Evolutionary conservation across 208 protist genomes (phyloP).

Genomic region (Trypanosoma scelopori): DNA sequence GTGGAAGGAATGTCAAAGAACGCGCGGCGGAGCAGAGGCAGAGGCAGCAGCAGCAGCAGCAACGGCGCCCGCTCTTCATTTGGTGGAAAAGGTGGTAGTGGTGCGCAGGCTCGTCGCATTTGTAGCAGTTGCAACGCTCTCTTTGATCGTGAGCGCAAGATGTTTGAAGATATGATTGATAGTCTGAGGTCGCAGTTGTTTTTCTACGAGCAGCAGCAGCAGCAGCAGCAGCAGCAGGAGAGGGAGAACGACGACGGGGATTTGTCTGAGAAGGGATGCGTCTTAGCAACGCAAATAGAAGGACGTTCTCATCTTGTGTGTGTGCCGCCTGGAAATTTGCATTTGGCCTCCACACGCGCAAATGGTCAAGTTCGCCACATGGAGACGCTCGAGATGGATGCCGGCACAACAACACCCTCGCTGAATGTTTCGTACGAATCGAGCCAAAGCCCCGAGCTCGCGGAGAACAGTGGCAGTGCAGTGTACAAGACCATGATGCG

Average conservation of each 20-base stretch:
- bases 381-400: neutral
- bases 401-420: neutral
- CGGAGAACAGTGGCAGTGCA: neutral
- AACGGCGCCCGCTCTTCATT: neutral
- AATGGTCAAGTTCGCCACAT: neutral
- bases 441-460: neutral
- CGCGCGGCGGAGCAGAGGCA: neutral
- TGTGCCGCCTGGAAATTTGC: neutral
- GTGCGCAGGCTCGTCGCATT: neutral
- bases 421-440: neutral
- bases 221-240: too few species aligned
- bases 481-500: neutral
- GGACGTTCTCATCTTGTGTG: too few species aligned
- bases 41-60: neutral
- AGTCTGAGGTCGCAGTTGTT: slow-evolving; percentile 1
- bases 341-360: neutral
- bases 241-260: neutral
- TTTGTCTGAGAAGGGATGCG: neutral
- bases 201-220: slow-evolving; percentile 6
- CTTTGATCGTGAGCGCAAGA: slow-evolving; percentile 16
- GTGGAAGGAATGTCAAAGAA: too few species aligned
- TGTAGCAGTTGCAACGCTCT: slow-evolving; percentile 13
- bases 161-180: slow-evolving; percentile 8
- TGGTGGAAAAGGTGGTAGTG: neutral
- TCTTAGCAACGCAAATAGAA: neutral